Evolutionary conservation across 2,329 filamentous ascomycete genomes (phyloP), one percentile per base, ranked within the genome.

Genomic region (Alternaria solani): DNA sequence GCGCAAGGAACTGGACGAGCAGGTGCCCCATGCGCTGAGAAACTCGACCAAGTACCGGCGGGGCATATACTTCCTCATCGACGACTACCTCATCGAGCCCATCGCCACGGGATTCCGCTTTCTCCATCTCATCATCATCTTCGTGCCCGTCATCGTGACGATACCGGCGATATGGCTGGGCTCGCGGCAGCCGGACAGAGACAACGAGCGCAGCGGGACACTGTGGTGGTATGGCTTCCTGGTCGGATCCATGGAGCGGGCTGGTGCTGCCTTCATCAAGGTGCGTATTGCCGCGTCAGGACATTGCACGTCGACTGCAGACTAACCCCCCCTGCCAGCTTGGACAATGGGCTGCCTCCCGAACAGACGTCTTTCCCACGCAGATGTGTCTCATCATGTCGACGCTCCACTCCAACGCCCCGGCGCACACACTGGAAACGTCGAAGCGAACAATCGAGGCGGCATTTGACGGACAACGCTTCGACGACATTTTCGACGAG

Each of bases 251-350:
- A 98, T 99, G 95, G 94, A 99, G 80, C 86, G 89, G 74, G 93
- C 94, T 18, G 95, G 95, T 0, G 94, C 95, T 44, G 93, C 95
- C 0, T 99, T 99, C 75, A 99, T 99, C 81, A 99, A 99, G 86
- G 91, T 92, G 80, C 18, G 63, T 42, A 7, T 46, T 30, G 4
- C 7, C 23, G 16, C 30, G 3, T 14, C 5, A 11, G 14, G 7
- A 12, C 26, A 42, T 20, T 11, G 7, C 18, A 7, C 2, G 2
- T 32, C 18, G 3, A 28, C 6, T 28, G 30, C 16, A 41, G 9
- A 36, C 73, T 77, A 43, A 76, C 55, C n/a, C 25, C 7, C 48
- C 7, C 7, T 49, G 2, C 58, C 69, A 94, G 89, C 87, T 99
- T 55, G 95, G 95, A 16, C 95, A 99, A 88, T 99, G 95, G 95